phyloP scores from a whole-genome alignment of 306 rosid genomes.

The Rosa rugosa region DNA sequence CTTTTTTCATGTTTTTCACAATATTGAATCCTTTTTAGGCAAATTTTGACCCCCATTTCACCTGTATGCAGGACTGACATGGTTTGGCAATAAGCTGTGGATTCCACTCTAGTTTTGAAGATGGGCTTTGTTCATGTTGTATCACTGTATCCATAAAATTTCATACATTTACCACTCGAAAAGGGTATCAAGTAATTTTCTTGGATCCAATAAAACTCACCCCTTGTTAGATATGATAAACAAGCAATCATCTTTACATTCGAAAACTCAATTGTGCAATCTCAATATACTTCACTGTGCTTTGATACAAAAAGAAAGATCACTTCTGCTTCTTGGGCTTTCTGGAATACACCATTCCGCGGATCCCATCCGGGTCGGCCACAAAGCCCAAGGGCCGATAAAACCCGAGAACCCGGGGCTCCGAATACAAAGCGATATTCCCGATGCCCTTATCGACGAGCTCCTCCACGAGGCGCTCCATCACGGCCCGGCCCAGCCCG shows the following conservation, averaged over 20 bases:
- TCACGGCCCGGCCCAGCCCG: slow-evolving; percentile 78
- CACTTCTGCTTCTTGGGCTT: slow-evolving; percentile 33
- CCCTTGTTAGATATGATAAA: not conserved
- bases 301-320: not conserved
- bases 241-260: not conserved
- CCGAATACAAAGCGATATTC: slow-evolving; percentile 77
- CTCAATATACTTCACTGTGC: not conserved
- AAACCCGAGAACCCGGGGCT: slow-evolving; percentile 83
- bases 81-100: not conserved
- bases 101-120: not conserved
- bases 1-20: not conserved
- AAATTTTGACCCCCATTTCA: not conserved
- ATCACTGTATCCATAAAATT: not conserved
- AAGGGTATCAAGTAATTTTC: not conserved
- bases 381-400: slow-evolving; percentile 81
- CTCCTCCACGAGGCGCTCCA: slow-evolving; percentile 66
- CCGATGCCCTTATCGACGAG: slow-evolving; percentile 50
- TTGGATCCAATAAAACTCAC: not conserved
- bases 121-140: not conserved
- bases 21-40: not conserved
- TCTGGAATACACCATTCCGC: slow-evolving; percentile 79
- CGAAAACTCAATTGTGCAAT: not conserved
- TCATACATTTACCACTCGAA: not conserved
- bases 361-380: slow-evolving; percentile 83
- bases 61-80: not conserved